phyloP scores from a whole-genome alignment of 176 grass and related monocot species.

The Urochloa ruziziensis region DNA sequence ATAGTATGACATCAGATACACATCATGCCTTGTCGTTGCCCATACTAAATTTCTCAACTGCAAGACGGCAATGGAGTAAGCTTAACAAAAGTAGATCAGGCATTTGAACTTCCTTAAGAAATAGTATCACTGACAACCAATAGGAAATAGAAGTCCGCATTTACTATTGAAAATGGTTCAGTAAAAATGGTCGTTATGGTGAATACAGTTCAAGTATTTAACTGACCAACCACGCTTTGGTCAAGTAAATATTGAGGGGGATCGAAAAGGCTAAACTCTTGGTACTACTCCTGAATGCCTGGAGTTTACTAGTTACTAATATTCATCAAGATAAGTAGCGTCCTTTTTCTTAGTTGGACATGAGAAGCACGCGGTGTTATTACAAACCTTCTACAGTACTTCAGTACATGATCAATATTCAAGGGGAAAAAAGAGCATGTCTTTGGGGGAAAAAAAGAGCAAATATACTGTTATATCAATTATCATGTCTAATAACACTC shows the following conservation, averaged over 20 bases:
- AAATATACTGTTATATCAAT: background rate
- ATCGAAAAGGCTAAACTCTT: background rate
- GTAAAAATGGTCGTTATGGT: background rate
- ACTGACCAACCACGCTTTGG: background rate
- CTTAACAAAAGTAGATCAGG: background rate
- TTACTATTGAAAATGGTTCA: background rate
- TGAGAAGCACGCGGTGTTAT: background rate
- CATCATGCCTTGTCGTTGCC: slow-evolving; percentile 82
- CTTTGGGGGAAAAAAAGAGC: background rate
- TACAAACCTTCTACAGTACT: background rate
- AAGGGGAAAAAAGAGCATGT: background rate
- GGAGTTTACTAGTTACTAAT: background rate
- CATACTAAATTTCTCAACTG: slow-evolving; percentile 95
- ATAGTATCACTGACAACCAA: background rate
- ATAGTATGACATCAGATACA: slow-evolving; percentile 72
- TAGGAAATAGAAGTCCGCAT: background rate
- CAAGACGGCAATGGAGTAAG: background rate
- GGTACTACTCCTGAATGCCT: background rate
- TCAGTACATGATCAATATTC: background rate
- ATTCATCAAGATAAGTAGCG: background rate
- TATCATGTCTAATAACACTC: background rate
- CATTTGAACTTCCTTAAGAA: background rate
- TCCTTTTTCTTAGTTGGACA: background rate
- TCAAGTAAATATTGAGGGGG: background rate
- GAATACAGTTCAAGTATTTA: background rate